A percentile compares a stretch with the other conserved stretches of the same genome.
These are phyloP conservation scores for Penicillium waksmanii DNA, from an alignment of 495 filamentous ascomycete species.

Conservation along the genomic window DNA sequence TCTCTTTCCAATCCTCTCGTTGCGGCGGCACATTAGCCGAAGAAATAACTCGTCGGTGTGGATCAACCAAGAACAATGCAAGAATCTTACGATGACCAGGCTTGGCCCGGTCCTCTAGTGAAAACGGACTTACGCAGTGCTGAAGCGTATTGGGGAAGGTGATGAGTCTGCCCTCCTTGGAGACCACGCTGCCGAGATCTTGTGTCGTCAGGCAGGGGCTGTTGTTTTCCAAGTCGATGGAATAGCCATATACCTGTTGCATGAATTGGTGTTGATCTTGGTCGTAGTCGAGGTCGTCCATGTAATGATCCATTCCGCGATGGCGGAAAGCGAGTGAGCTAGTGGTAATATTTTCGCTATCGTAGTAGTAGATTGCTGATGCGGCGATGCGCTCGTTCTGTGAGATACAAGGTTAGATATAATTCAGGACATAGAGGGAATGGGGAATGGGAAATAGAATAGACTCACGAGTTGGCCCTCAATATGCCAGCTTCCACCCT, in stretches of 20 bases:
- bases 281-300: conserved; percentile 24
- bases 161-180: conserved; percentile 34
- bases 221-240: conserved; percentile 2
- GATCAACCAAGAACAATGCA: conserved; percentile 62
- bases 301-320: conserved; percentile 16
- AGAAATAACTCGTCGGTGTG: conserved; percentile 51
- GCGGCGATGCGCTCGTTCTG: conserved; percentile 62
- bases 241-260: conserved; percentile 36
- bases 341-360: conserved; percentile 62
- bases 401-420: neutral
- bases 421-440: neutral
- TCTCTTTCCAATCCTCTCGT: conserved; percentile 42
- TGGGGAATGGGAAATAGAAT: neutral
- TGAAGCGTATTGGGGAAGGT: conserved; percentile 48
- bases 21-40: conserved; percentile 63
- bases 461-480: conserved; percentile 53
- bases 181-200: conserved; percentile 38
- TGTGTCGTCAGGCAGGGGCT: conserved; percentile 29
- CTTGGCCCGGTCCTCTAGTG: conserved; percentile 51
- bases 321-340: conserved; percentile 58
- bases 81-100: conserved; percentile 61
- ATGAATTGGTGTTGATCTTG: conserved; percentile 39
- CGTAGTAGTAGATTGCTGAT: conserved; percentile 66
- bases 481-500: conserved; percentile 57
- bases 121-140: conserved; percentile 56